Percentiles rank a stretch among this genome's conserved stretches.
phyloP scores from a whole-genome alignment of 2,329 filamentous ascomycete species.

The Fusarium sp. region DNA sequence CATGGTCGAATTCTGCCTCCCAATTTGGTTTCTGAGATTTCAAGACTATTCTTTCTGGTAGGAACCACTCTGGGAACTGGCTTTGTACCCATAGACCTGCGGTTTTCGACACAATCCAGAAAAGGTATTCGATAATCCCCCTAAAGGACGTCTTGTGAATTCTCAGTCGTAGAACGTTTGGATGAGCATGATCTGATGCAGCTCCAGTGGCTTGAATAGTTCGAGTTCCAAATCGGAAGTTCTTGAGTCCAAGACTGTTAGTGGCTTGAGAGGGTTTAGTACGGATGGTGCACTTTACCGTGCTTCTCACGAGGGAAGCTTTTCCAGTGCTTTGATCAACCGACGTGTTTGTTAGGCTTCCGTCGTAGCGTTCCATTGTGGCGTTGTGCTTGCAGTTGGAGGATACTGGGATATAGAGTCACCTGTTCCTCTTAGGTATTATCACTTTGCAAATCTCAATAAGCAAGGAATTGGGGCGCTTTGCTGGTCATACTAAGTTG shows the following conservation, averaged over 20 bases:
- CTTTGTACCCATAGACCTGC: not conserved
- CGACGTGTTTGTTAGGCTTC: no score
- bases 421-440: no score
- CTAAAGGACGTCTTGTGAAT: not conserved
- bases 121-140: not conserved
- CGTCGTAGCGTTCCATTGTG: no score
- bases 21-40: constrained; percentile 10
- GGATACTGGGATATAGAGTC: no score
- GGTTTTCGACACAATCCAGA: not conserved
- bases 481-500: no score
- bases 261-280: rapidly evolving
- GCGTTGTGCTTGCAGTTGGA: no score
- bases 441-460: no score
- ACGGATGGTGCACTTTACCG: not conserved
- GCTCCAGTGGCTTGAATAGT: not conserved
- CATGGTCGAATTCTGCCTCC: constrained; percentile 46
- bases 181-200: not conserved
- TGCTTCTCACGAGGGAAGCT: not conserved
- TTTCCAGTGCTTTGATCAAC: no score
- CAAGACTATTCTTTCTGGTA: not conserved
- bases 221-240: not conserved
- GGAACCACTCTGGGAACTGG: not conserved
- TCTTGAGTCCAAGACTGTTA: not conserved
- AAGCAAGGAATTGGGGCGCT: no score
- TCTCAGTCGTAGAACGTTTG: not conserved